Evolutionary conservation across 2,329 filamentous ascomycete genomes (phyloP).

Genomic region (Ceratocystis lukuohia): DNA sequence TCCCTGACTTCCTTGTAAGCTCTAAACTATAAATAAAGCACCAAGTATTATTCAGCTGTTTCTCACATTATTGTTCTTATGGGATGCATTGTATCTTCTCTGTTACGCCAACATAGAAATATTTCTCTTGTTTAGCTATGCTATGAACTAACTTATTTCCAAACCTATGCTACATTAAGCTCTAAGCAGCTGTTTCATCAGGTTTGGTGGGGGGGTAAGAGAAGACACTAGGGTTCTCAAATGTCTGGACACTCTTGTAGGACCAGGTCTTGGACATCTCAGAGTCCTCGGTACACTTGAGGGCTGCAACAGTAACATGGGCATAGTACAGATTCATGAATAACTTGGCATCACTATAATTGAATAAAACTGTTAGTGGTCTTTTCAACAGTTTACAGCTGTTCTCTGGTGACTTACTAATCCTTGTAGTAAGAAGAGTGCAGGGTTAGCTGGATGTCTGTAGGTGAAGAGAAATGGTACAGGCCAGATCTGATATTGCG

Average conservation of each 20-base stretch:
- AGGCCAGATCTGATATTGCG: conserved; percentile 7
- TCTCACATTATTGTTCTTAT: too few relatives aligned
- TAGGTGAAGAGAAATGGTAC: conserved; percentile 8
- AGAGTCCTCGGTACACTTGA: not conserved
- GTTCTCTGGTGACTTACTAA: not conserved
- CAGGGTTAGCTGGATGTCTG: conserved; percentile 4
- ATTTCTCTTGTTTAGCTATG: not conserved
- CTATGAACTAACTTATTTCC: not conserved
- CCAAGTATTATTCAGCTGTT: too few relatives aligned
- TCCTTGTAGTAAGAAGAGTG: conserved; percentile 9
- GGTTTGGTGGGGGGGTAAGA: not conserved
- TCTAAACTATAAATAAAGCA: too few relatives aligned
- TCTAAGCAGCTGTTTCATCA: not conserved
- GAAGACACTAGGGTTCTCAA: conserved; percentile 4
- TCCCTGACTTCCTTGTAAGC: too few relatives aligned
- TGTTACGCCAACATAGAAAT: not conserved
- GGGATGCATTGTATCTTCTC: not conserved
- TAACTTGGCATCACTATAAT: not conserved
- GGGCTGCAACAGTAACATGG: not conserved
- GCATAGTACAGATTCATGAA: conserved; percentile 8
- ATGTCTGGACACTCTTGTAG: not conserved
- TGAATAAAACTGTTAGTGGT: not conserved
- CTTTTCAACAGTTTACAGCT: not conserved
- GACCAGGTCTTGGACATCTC: conserved; percentile 5
- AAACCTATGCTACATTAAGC: not conserved